A percentile compares a stretch with the other conserved stretches of the same genome.
These are phyloP conservation scores for Vigna nakashimae DNA, from an alignment of 306 rosid species.

Conservation along the genomic window DNA sequence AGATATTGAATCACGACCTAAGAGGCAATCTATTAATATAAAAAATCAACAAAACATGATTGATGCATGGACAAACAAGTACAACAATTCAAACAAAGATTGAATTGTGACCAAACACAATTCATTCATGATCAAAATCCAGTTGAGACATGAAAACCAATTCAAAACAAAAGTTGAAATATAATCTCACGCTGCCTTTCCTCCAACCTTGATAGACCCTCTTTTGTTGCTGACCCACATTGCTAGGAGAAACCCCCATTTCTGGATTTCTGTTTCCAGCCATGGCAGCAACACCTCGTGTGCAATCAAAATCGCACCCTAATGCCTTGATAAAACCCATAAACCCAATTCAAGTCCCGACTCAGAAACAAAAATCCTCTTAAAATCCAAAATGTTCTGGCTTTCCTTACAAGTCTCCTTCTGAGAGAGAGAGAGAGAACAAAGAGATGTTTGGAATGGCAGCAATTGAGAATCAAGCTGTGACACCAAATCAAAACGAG, in stretches of 20 bases:
- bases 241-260: constrained; percentile 46
- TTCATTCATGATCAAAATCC: constrained; percentile 21
- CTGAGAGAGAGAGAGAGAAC: constrained; percentile 26
- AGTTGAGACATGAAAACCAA: constrained; percentile 36
- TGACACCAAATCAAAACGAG: constrained; percentile 50
- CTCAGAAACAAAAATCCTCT: constrained; percentile 34
- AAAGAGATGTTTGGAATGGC: constrained; percentile 40
- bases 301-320: constrained; percentile 43
- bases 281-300: constrained; percentile 36
- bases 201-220: constrained; percentile 92
- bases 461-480: constrained; percentile 54
- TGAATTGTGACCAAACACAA: constrained; percentile 35
- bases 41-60: constrained; percentile 8
- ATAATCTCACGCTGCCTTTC: constrained; percentile 80
- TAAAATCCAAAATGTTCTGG: constrained; percentile 39
- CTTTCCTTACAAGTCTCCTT: constrained; percentile 31
- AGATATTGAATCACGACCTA: background rate
- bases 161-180: background rate
- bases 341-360: constrained; percentile 31
- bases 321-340: constrained; percentile 48
- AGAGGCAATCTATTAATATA: background rate
- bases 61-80: constrained; percentile 25
- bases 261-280: constrained; percentile 47
- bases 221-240: constrained; percentile 51
- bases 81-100: constrained; percentile 34